Percentiles rank a stretch among this genome's conserved stretches.
These are phyloP conservation scores for Platanus orientalis DNA, from an alignment of 164 flowering plant genomes.

Conservation along the genomic window DNA sequence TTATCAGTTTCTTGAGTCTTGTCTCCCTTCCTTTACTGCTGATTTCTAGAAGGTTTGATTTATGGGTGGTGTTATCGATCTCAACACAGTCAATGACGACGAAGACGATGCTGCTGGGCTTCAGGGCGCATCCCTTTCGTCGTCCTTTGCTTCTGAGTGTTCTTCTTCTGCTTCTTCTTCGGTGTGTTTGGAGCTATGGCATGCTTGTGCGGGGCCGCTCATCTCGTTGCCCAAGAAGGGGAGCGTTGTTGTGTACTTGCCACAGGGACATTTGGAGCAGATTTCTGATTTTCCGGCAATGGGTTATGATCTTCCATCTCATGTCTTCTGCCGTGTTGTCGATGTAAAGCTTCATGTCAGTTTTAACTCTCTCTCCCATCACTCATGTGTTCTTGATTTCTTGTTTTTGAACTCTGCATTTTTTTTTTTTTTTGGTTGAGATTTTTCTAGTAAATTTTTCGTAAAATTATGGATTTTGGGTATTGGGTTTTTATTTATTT, in stretches of 20 bases:
- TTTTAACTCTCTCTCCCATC: not conserved
- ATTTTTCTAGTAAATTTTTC: too few species aligned
- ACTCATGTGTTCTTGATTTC: not conserved
- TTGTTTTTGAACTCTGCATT: too few species aligned
- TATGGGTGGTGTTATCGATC: slow-evolving; percentile 67
- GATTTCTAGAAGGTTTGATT: not conserved
- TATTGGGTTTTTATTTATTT: not conserved
- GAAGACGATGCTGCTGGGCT: slow-evolving; percentile 23
- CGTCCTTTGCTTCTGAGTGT: slow-evolving; percentile 32
- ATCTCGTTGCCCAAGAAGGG: slow-evolving; percentile 85
- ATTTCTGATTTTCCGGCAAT: slow-evolving; percentile 31
- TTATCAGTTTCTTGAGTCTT: slow-evolving; percentile 24
- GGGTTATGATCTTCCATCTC: slow-evolving; percentile 59
- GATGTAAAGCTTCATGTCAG: slow-evolving; percentile 87
- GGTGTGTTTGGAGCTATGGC: slow-evolving; percentile 93
- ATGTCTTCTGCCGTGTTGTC: slow-evolving; percentile 81
- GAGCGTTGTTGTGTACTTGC: slow-evolving; percentile 74
- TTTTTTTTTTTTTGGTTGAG: too few species aligned
- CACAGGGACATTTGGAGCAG: slow-evolving; percentile 90
- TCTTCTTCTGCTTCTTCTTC: slow-evolving; percentile 17
- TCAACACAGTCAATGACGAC: slow-evolving; percentile 58
- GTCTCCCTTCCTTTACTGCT: slow-evolving; percentile 6
- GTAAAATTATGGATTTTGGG: not conserved
- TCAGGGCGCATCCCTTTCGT: slow-evolving; percentile 24
- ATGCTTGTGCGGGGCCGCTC: slow-evolving; percentile 92